Evolutionary conservation across 2,329 filamentous ascomycete genomes (phyloP).

Genomic region (Trichoderma endophyticum): DNA sequence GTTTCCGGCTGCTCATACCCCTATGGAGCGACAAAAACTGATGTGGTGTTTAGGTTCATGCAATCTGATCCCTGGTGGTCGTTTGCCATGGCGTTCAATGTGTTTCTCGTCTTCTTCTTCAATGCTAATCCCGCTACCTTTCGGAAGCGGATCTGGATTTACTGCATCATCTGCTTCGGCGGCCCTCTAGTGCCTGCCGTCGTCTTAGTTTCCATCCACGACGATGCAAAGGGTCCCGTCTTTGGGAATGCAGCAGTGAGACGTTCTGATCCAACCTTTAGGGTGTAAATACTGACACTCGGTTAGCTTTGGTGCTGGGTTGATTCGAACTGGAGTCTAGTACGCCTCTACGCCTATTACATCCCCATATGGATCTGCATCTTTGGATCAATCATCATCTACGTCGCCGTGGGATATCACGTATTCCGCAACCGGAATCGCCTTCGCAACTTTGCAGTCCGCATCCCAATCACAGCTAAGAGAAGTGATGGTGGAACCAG

Average conservation of each 20-base stretch:
- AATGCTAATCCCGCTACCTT: slow-evolving; percentile 60
- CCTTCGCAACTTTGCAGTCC: slow-evolving; percentile 43
- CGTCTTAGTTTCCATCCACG: slow-evolving; percentile 58
- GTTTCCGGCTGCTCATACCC: neutral
- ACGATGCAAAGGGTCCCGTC: slow-evolving; percentile 37
- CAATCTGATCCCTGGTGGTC: slow-evolving; percentile 74
- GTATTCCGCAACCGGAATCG: slow-evolving; percentile 59
- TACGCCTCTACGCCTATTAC: slow-evolving; percentile 60
- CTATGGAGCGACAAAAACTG: neutral
- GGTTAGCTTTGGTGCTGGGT: slow-evolving; percentile 61
- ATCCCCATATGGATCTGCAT: slow-evolving; percentile 60
- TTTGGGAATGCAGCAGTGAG: slow-evolving; percentile 57
- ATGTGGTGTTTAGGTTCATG: slow-evolving; percentile 59
- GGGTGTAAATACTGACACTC: neutral
- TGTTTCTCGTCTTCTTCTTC: slow-evolving; percentile 65
- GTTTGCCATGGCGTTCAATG: slow-evolving; percentile 77
- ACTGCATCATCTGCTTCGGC: slow-evolving; percentile 67
- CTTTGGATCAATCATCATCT: slow-evolving; percentile 51
- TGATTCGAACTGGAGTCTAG: slow-evolving; percentile 48
- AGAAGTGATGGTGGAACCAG: slow-evolving; percentile 26
- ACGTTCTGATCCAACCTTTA: neutral
- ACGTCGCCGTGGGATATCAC: slow-evolving; percentile 55
- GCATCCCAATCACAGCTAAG: slow-evolving; percentile 25
- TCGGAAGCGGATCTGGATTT: slow-evolving; percentile 65
- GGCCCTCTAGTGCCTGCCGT: slow-evolving; percentile 65